phyloP scores from a whole-genome alignment of 352 stramenopile genomes.

The Chrysophaeum taylorii region DNA sequence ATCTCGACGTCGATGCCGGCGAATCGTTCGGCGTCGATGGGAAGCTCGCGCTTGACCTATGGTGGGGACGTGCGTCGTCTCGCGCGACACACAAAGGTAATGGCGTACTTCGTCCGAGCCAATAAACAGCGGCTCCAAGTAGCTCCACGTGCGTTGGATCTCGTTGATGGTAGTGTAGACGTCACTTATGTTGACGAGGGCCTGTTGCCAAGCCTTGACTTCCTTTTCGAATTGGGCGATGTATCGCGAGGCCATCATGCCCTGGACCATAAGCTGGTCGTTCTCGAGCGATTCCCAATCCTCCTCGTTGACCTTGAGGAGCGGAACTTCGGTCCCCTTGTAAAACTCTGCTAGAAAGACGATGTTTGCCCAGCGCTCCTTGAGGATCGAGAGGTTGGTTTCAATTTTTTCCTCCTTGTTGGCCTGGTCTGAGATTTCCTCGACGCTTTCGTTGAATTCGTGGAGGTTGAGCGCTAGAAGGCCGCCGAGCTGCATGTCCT shows the following conservation, averaged over 20 bases:
- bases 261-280: constrained; percentile 88
- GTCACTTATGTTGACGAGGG: constrained; percentile 56
- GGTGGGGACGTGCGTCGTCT: no score
- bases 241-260: constrained; percentile 86
- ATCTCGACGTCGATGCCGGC: constrained; percentile 81
- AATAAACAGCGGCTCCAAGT: constrained; percentile 88
- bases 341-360: constrained; percentile 58
- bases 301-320: constrained; percentile 82
- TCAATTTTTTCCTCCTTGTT: constrained; percentile 92
- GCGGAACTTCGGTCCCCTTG: constrained; percentile 55
- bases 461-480: constrained; percentile 82
- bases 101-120: constrained; percentile 86
- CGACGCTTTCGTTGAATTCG: constrained; percentile 82
- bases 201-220: constrained; percentile 58
- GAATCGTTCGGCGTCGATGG: constrained; percentile 80
- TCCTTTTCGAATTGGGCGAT: constrained; percentile 83
- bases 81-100: no score
- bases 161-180: constrained; percentile 81
- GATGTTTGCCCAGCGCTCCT: constrained; percentile 75
- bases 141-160: constrained; percentile 89
- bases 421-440: constrained; percentile 89
- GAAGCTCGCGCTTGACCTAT: constrained; percentile 88
- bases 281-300: constrained; percentile 90
- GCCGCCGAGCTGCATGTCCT: constrained; percentile 69
- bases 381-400: constrained; percentile 70